Conservation (phyloP, 129 eudicot species). For the Dittrichia graveolens region DNA sequence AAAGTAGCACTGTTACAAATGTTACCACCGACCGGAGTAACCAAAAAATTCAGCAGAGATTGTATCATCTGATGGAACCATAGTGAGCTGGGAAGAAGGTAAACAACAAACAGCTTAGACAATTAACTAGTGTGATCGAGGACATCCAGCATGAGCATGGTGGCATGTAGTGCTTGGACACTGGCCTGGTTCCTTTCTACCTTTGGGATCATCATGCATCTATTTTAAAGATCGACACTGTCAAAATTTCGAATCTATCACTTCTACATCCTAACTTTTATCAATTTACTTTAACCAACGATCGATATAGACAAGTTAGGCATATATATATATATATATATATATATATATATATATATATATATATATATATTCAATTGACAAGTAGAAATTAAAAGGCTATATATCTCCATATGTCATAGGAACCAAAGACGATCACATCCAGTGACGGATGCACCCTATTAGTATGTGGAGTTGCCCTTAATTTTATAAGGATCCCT, state of each 20-base stretch:
- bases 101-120: background rate
- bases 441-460: too few species aligned
- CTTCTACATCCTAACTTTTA: conserved; percentile 15
- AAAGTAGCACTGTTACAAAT: too few species aligned
- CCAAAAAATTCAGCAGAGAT: too few species aligned
- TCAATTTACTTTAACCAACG: background rate
- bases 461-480: too few species aligned
- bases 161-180: background rate
- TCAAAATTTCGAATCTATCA: background rate
- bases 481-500: too few species aligned
- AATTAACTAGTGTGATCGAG: conserved; percentile 4
- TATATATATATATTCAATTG: background rate
- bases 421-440: background rate
- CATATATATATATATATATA: too few species aligned
- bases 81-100: conserved; percentile 6
- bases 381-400: too few species aligned
- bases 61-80: background rate
- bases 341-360: too few species aligned
- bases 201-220: conserved; percentile 3
- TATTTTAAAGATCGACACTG: background rate
- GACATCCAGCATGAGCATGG: background rate
- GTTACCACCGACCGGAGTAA: too few species aligned
- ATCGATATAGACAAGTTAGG: background rate
- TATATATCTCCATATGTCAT: background rate
- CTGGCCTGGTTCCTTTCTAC: background rate